These are phyloP conservation scores for Cryptococcus sp. DNA, from an alignment of 1,284 basidiomycete species.

Conservation along the genomic window DNA sequence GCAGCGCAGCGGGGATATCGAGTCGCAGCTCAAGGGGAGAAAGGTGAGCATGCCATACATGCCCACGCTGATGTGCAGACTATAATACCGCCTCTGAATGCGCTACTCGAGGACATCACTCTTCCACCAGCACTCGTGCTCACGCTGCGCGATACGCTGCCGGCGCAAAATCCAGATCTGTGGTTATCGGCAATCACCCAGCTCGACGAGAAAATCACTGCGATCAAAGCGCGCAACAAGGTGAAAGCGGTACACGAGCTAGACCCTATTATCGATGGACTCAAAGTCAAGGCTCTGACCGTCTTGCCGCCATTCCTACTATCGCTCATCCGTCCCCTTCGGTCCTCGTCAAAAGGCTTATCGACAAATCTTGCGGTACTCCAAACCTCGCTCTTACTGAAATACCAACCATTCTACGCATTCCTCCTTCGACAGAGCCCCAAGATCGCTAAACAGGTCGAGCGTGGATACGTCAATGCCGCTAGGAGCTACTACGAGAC, in stretches of 20 bases:
- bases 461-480: slow-evolving; percentile 79
- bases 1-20: slow-evolving; percentile 83
- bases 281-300: slow-evolving; percentile 80
- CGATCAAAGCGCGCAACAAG: slow-evolving; percentile 65
- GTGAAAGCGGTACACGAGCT: slow-evolving; percentile 84
- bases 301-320: slow-evolving; percentile 89
- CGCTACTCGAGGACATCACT: slow-evolving; percentile 74
- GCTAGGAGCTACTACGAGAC: slow-evolving; percentile 95
- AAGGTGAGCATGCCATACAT: slow-evolving; percentile 59
- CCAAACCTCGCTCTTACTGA: slow-evolving; percentile 83
- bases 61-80: slow-evolving; percentile 58
- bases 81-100: slow-evolving; percentile 83
- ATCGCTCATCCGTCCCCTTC: slow-evolving; percentile 76
- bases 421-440: slow-evolving; percentile 84
- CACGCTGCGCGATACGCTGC: slow-evolving; percentile 78
- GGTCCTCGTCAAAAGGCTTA: slow-evolving; percentile 62
- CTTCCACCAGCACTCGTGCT: slow-evolving; percentile 79
- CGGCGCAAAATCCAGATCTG: slow-evolving; percentile 62
- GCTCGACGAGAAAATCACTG: slow-evolving; percentile 73
- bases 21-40: slow-evolving; percentile 77
- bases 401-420: slow-evolving; percentile 77
- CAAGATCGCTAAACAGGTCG: slow-evolving; percentile 82
- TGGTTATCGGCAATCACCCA: slow-evolving; percentile 81
- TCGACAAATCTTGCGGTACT: slow-evolving; percentile 91
- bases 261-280: slow-evolving; percentile 76